Conservation (phyloP, 768 basidiomycete species). For the Lanmaoa pseudosensibilis region DNA sequence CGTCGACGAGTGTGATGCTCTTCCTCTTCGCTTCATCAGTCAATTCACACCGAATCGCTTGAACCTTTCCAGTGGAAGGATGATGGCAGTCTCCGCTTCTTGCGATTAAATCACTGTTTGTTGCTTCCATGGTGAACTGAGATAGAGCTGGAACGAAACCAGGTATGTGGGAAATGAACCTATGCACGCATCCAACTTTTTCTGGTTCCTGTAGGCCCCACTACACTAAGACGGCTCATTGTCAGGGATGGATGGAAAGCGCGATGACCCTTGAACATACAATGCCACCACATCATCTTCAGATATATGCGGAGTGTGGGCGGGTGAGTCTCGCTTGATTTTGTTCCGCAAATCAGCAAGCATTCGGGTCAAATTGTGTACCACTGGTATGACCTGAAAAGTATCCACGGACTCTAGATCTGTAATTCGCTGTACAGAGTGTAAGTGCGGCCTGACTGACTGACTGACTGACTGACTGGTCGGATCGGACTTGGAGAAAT, state of each 20-base stretch:
- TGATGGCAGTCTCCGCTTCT: background rate
- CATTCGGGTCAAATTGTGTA: background rate
- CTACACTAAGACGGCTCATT: conserved; percentile 1
- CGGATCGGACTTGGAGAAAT: no score
- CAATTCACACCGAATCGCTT: conserved; percentile 15
- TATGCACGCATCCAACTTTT: conserved; percentile 22
- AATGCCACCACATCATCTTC: conserved; percentile 22
- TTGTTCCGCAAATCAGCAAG: conserved; percentile 10
- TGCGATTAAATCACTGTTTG: background rate
- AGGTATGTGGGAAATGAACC: no score
- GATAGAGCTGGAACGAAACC: background rate
- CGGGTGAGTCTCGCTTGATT: conserved; percentile 10
- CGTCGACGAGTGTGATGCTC: conserved; percentile 21
- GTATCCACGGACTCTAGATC: no score
- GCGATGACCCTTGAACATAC: conserved; percentile 4
- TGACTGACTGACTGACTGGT: no score
- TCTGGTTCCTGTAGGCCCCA: conserved; percentile 20
- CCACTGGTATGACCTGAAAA: background rate
- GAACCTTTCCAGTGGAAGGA: conserved; percentile 7
- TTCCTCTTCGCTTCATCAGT: conserved; percentile 6
- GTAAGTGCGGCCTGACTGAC: background rate
- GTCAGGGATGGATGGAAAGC: background rate
- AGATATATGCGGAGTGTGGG: background rate
- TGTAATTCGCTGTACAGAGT: background rate
- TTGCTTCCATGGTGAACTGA: conserved; percentile 18